Conservation (phyloP, 2,329 filamentous ascomycete genomes). For the Pezicula rhizophila region DNA sequence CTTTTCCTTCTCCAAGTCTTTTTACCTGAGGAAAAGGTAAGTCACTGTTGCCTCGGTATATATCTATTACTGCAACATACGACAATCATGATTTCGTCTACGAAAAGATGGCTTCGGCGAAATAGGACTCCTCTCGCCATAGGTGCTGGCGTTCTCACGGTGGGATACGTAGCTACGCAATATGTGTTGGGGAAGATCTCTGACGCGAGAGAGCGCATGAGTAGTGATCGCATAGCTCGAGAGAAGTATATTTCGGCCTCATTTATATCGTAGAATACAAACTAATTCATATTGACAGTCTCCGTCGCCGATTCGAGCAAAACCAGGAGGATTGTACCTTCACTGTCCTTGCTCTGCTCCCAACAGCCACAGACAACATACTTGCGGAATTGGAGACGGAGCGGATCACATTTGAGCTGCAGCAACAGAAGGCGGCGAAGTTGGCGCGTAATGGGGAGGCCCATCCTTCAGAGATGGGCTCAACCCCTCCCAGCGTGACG, state of each 20-base stretch:
- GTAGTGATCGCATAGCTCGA: slow-evolving; percentile 88
- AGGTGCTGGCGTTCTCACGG: slow-evolving; percentile 79
- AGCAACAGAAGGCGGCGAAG: slow-evolving; percentile 81
- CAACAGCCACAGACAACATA: slow-evolving; percentile 85
- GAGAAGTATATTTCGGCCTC: slow-evolving; percentile 67
- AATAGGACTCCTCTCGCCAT: slow-evolving; percentile 88
- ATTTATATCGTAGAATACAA: not conserved
- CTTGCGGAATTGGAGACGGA: slow-evolving; percentile 85
- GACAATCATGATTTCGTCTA: slow-evolving; percentile 56
- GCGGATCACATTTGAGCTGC: slow-evolving; percentile 85
- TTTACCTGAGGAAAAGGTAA: slow-evolving; percentile 6
- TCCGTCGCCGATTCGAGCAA: slow-evolving; percentile 93
- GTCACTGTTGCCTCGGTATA: slow-evolving; percentile 6
- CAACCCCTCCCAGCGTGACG: slow-evolving; percentile 53
- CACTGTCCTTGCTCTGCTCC: slow-evolving; percentile 90
- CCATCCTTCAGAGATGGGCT: slow-evolving; percentile 36
- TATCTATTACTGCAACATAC: not conserved
- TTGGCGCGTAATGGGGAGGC: slow-evolving; percentile 51
- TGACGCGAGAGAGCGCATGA: slow-evolving; percentile 93
- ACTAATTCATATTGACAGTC: slow-evolving; percentile 42
- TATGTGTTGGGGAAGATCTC: slow-evolving; percentile 89
- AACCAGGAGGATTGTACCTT: slow-evolving; percentile 99
- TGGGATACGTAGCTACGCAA: slow-evolving; percentile 85
- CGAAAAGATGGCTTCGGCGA: slow-evolving; percentile 84
- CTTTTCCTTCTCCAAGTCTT: not conserved